Evolutionary conservation across 2,329 filamentous ascomycete species (phyloP).

Genomic region (Fusarium tanahbumbuense): DNA sequence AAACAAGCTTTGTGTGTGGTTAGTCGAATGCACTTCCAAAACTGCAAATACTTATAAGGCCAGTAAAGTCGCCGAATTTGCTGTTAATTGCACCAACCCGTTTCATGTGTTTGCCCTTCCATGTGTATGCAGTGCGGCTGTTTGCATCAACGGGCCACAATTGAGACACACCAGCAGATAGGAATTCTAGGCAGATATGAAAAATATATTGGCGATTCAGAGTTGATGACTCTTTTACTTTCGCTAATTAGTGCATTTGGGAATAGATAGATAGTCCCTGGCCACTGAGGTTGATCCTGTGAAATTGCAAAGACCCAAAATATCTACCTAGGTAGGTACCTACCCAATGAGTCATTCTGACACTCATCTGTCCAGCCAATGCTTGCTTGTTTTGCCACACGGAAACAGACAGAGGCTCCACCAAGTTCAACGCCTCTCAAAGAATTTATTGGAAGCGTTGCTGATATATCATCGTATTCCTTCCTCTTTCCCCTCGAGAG

Average conservation of each 20-base stretch:
- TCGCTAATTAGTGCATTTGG: slow-evolving; percentile 4
- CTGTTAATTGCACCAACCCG: not conserved
- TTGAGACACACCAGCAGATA: not conserved
- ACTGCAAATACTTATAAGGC: not conserved
- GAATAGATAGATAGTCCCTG: not conserved
- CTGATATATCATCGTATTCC: slow-evolving; percentile 31
- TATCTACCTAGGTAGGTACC: too few species aligned
- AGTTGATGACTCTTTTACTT: slow-evolving; percentile 24
- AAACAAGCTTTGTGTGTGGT: not conserved
- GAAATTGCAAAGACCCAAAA: slow-evolving; percentile 12
- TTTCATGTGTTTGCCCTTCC: not conserved
- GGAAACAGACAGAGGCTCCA: slow-evolving; percentile 31
- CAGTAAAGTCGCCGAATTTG: not conserved
- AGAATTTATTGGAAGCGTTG: slow-evolving; percentile 29
- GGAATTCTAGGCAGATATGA: slow-evolving; percentile 9
- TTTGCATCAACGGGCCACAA: not conserved
- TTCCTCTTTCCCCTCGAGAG: not conserved
- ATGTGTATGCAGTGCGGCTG: not conserved
- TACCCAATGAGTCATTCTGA: slow-evolving; percentile 27
- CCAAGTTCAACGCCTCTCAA: slow-evolving; percentile 33
- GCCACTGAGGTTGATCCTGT: slow-evolving; percentile 11
- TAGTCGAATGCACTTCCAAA: not conserved
- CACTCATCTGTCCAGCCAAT: slow-evolving; percentile 19
- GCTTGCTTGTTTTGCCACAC: slow-evolving; percentile 34
- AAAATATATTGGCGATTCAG: not conserved